phyloP scores from a whole-genome alignment of 208 protist species.

The Acanthamoeba castellanii region DNA sequence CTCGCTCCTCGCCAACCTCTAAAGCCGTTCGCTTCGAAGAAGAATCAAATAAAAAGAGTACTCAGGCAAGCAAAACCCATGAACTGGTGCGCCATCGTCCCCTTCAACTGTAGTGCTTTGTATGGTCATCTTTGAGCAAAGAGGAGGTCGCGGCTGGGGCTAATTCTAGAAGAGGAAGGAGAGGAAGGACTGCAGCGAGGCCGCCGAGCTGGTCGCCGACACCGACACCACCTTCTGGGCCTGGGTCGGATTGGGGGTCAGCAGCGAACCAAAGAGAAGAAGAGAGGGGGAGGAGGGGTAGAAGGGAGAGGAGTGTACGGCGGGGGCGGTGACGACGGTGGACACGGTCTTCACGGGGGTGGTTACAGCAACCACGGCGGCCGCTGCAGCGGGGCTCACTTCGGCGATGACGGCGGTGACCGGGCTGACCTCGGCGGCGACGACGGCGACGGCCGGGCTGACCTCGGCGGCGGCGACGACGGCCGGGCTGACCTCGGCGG shows the following conservation, averaged over 20 bases:
- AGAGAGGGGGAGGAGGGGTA: neutral
- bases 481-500: too few species aligned
- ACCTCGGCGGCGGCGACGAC: too few species aligned
- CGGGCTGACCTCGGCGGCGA: too few species aligned
- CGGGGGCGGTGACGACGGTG: neutral
- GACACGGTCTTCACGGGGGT: neutral
- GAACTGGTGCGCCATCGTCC: neutral
- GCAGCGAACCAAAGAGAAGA: neutral
- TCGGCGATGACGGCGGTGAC: neutral
- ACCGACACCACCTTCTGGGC: neutral
- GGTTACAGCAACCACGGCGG: neutral
- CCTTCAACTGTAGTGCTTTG: neutral
- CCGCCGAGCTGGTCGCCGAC: neutral
- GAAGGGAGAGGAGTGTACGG: neutral
- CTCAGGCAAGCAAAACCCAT: neutral
- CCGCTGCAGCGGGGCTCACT: neutral
- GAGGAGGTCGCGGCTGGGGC: neutral
- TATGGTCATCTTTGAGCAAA: neutral
- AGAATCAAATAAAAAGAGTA: neutral
- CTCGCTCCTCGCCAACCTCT: constrained; percentile 69
- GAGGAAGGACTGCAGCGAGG: constrained; percentile 44
- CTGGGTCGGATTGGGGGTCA: neutral
- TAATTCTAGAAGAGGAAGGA: constrained; percentile 7
- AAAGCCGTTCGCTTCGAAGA: neutral
- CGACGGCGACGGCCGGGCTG: too few species aligned